phyloP scores from a whole-genome alignment of 2,329 filamentous ascomycete species.

The Diaporthe eres region DNA sequence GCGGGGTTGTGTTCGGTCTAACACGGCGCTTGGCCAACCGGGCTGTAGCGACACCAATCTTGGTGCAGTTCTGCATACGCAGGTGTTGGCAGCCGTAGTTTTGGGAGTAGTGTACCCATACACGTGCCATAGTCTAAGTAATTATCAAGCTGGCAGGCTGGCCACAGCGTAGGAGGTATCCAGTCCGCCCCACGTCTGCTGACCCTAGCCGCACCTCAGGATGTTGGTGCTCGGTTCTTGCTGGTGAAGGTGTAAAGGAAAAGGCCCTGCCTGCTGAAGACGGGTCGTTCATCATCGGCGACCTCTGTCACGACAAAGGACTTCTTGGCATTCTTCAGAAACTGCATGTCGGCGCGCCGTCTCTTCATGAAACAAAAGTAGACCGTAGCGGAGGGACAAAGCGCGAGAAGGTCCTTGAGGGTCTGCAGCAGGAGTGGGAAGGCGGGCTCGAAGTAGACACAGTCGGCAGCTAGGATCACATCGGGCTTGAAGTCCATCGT shows the following conservation, averaged over 20 bases:
- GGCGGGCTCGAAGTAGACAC: slow-evolving; percentile 96
- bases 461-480: slow-evolving; percentile 93
- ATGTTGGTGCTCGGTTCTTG: slow-evolving; percentile 45
- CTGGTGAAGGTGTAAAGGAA: slow-evolving; percentile 73
- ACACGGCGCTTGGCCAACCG: slow-evolving; percentile 8
- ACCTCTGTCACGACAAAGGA: slow-evolving; percentile 74
- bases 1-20: slow-evolving; percentile 6
- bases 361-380: slow-evolving; percentile 97
- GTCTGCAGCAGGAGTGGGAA: slow-evolving; percentile 90
- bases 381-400: slow-evolving; percentile 75
- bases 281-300: slow-evolving; percentile 70
- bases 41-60: background rate
- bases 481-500: slow-evolving; percentile 75
- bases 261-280: slow-evolving; percentile 70
- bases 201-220: background rate
- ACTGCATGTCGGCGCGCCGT: slow-evolving; percentile 83
- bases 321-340: slow-evolving; percentile 79
- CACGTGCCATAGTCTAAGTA: background rate
- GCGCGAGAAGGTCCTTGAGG: slow-evolving; percentile 78
- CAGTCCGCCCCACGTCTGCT: background rate
- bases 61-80: slow-evolving; percentile 2
- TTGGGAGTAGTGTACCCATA: background rate
- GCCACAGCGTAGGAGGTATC: background rate
- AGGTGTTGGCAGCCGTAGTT: background rate
- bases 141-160: background rate